Evolutionary conservation across 2,329 filamentous ascomycete genomes (phyloP).

Genomic region (Neoscytalidium dimidiatum): DNA sequence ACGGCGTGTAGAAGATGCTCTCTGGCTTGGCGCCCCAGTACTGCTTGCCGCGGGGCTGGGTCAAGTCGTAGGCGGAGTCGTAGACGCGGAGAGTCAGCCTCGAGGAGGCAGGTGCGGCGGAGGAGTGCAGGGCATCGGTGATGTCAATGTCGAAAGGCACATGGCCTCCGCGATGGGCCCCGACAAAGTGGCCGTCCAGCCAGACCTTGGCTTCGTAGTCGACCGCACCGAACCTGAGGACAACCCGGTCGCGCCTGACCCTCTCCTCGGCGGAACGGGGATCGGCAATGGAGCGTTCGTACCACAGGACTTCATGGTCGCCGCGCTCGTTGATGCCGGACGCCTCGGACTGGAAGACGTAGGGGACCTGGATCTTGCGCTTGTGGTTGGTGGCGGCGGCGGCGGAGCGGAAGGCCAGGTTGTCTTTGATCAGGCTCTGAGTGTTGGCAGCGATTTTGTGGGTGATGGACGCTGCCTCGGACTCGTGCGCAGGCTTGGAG

Average conservation of each 20-base stretch:
- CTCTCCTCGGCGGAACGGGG: constrained; percentile 49
- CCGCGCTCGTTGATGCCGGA: constrained; percentile 63
- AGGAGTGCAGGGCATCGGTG: constrained; percentile 45
- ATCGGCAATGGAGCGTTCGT: constrained; percentile 57
- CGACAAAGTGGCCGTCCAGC: constrained; percentile 56
- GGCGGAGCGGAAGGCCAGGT: constrained; percentile 37
- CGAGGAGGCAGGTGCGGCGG: constrained; percentile 23
- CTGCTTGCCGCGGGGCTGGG: constrained; percentile 69
- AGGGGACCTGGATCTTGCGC: constrained; percentile 63
- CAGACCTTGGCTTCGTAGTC: constrained; percentile 63
- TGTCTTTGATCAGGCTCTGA: constrained; percentile 50
- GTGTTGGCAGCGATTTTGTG: constrained; percentile 54
- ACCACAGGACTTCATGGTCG: constrained; percentile 69
- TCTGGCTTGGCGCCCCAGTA: constrained; percentile 64
- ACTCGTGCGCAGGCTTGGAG: constrained; percentile 23
- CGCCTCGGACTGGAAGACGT: constrained; percentile 65
- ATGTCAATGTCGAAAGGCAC: constrained; percentile 61
- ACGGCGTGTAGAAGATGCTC: constrained; percentile 61
- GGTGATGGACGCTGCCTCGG: constrained; percentile 40
- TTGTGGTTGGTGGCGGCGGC: constrained; percentile 43
- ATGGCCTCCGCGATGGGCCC: constrained; percentile 60
- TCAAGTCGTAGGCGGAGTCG: constrained; percentile 65
- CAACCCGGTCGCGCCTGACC: constrained; percentile 41
- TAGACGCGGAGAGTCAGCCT: constrained; percentile 59
- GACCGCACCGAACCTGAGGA: constrained; percentile 62